Evolutionary conservation across 306 rosid genomes (phyloP).

Genomic region (Alnus rubra): DNA sequence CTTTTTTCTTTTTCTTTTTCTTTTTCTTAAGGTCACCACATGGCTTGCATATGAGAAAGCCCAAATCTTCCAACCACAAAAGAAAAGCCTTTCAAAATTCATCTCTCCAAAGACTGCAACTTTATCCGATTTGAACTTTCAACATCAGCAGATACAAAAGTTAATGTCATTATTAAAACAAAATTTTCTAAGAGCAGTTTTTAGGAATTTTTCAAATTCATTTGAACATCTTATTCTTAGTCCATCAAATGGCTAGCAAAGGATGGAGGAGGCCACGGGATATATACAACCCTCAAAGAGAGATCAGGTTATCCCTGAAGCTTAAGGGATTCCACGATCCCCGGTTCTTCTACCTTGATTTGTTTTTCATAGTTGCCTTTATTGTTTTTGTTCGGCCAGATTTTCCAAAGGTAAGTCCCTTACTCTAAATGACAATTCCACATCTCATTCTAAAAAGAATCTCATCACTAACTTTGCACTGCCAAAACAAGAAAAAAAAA

Average conservation of each 20-base stretch:
- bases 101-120: neutral
- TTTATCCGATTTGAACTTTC: neutral
- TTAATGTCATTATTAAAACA: neutral
- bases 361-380: too few species aligned
- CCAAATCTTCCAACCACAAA: neutral
- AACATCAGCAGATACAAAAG: neutral
- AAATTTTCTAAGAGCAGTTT: neutral
- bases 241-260: neutral
- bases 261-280: neutral
- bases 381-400: too few species aligned
- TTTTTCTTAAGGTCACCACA: neutral
- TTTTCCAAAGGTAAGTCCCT: neutral
- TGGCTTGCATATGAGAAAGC: neutral
- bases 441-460: neutral
- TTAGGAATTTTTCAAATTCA: neutral
- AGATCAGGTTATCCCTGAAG: neutral
- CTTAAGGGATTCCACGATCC: too few species aligned
- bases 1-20: neutral
- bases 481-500: neutral
- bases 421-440: neutral
- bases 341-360: too few species aligned
- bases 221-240: neutral
- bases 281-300: neutral
- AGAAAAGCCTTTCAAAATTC: neutral
- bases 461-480: neutral